Percentiles rank a stretch among this genome's conserved stretches.
These are phyloP conservation scores for Graphilbum fragrans DNA, from an alignment of 2,329 filamentous ascomycete species.

Conservation along the genomic window DNA sequence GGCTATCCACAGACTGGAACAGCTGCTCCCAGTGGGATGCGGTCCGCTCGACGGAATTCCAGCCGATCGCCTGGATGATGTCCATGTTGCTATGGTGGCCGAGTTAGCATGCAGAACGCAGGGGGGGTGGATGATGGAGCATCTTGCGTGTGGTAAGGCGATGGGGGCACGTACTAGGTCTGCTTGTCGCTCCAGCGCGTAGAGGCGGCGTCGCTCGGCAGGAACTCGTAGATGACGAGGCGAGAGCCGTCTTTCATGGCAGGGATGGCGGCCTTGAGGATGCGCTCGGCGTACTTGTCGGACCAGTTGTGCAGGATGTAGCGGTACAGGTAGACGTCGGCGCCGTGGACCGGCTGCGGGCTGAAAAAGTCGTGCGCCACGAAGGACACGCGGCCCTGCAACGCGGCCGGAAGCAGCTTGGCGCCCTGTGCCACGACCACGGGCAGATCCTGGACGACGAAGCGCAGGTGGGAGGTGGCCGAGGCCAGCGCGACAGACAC, in stretches of 20 bases:
- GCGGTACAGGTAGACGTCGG: constrained; percentile 40
- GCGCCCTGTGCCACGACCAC: not conserved
- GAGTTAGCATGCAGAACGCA: no score
- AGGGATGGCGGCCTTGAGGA: constrained; percentile 37
- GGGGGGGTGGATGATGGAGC: no score
- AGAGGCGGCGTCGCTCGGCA: not conserved
- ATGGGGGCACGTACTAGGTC: no score
- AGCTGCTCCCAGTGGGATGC: no score
- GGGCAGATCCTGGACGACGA: not conserved
- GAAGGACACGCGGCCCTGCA: not conserved
- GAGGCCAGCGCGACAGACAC: not conserved
- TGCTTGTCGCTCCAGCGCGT: not conserved
- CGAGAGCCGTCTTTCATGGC: constrained; percentile 22
- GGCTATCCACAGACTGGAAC: no score
- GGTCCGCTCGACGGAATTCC: no score
- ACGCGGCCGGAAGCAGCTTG: not conserved
- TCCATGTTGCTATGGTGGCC: no score
- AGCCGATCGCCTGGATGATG: no score
- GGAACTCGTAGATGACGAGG: not conserved
- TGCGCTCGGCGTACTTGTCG: constrained; percentile 35
- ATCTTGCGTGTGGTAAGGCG: no score
- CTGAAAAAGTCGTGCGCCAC: not conserved
- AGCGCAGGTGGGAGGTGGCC: not conserved
- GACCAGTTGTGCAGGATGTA: constrained; percentile 52
- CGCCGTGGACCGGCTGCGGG: not conserved